Conservation (phyloP, 2,329 filamentous ascomycete species). For the Cladosporium sp. region DNA sequence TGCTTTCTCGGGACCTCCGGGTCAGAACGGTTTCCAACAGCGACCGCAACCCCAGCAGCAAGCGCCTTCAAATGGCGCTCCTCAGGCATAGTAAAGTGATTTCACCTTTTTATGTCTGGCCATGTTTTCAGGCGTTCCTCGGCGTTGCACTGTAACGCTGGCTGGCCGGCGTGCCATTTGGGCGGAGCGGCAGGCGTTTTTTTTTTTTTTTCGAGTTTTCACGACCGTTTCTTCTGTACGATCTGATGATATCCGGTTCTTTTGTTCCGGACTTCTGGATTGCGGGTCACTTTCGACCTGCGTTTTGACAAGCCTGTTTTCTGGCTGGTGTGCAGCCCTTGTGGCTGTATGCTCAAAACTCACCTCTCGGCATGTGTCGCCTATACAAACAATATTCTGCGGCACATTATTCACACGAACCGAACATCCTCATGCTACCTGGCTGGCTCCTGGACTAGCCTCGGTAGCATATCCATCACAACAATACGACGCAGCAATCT, state of each 20-base stretch:
- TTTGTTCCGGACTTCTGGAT: slow-evolving; percentile 30
- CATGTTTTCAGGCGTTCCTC: slow-evolving; percentile 5
- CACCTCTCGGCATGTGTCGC: neutral
- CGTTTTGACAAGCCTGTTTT: slow-evolving; percentile 18
- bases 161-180: slow-evolving; percentile 32
- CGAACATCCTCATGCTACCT: neutral
- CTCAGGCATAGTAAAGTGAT: slow-evolving; percentile 29
- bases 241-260: slow-evolving; percentile 33
- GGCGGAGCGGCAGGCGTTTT: slow-evolving; percentile 22
- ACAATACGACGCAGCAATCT: slow-evolving; percentile 1
- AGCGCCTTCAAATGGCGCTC: slow-evolving; percentile 31
- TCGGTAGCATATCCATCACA: slow-evolving; percentile 7
- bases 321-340: slow-evolving; percentile 12
- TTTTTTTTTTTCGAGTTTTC: neutral
- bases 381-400: neutral
- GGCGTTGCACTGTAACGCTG: slow-evolving; percentile 20
- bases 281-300: slow-evolving; percentile 21
- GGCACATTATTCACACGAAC: slow-evolving; percentile 5
- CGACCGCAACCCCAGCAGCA: slow-evolving; percentile 27
- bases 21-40: slow-evolving; percentile 34
- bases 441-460: neutral
- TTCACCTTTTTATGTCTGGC: slow-evolving; percentile 3
- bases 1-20: slow-evolving; percentile 34
- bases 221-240: slow-evolving; percentile 22
- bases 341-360: neutral